phyloP scores from a whole-genome alignment of 2,329 filamentous ascomycete genomes.

The Paecilomyces formosus region DNA sequence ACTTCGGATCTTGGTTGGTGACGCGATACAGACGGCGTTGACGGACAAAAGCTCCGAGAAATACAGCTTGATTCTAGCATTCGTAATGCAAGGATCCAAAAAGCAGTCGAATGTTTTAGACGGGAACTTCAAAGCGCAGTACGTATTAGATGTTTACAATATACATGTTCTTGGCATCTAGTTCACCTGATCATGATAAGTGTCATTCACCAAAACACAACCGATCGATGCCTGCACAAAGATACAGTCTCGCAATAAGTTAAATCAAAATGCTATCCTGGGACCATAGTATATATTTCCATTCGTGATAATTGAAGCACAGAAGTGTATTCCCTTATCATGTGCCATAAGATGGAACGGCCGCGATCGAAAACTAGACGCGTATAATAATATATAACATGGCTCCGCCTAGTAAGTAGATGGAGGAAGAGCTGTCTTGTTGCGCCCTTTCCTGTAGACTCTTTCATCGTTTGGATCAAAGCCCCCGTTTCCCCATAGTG shows the following conservation, averaged over 20 bases:
- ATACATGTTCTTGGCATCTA: no score
- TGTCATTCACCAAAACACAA: no score
- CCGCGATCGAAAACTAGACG: not conserved
- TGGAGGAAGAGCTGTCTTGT: conserved; percentile 12
- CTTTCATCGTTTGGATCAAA: conserved; percentile 87
- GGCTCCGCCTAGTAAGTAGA: not conserved
- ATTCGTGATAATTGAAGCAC: not conserved
- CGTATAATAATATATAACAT: not conserved
- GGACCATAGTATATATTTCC: not conserved
- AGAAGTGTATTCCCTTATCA: not conserved
- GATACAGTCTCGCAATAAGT: no score
- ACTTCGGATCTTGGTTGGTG: not conserved
- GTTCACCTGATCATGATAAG: no score
- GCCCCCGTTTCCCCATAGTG: conserved; percentile 85
- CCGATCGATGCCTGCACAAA: no score
- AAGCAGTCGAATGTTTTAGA: no score
- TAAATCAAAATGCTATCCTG: not conserved
- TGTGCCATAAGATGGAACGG: not conserved
- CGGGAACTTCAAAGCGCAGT: no score
- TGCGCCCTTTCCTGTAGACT: conserved; percentile 75
- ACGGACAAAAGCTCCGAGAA: not conserved
- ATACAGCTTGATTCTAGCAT: not conserved
- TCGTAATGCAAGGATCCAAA: no score
- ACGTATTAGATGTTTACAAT: no score
- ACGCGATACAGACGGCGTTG: not conserved